Base-by-base conservation (phyloP, 2,329 filamentous ascomycete species). In the Fusarium sambucinum region DNA sequence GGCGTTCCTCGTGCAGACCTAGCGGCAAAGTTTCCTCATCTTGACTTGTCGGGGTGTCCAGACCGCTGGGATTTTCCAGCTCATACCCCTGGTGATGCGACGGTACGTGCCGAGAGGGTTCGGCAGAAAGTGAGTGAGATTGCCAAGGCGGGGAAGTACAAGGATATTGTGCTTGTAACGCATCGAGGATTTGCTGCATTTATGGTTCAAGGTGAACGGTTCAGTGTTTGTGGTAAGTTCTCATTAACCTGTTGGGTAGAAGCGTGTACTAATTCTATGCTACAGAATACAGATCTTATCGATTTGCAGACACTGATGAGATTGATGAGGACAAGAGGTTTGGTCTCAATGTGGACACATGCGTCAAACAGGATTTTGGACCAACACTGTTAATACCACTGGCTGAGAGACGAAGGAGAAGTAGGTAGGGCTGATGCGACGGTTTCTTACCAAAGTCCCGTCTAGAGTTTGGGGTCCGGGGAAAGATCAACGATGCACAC, bases 101-200 rank as follows among this genome's bases (percentile, higher is more conserved):
- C 63, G 16, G 61, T 30, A 13, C 60, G 71, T 16, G 71, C 71
- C 16, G 69, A 71, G 27, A 65, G 63, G 30, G 65, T 74, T 21
- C 55, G 71, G 6, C 47, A 40, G 3, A 60, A 56, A 3, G 50
- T 74, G 13, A 63, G 17, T 5, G 48, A 35, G 3, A 42, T 61
- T 29, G 61, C 69, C 2, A 29, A 9, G 10, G 35, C 32, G 13
- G 59, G 64, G 27, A 35, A 29, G 5, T 70, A 73, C 51, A 60
- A 57, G 6, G 63, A 74, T 6, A 68, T 74, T 11, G 13, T 63
- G 17, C 16, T 74, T 2, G 48, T 73, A 9, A 68, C 63, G 2
- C 71, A 73, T 35, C 62, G 69, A 6, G 69, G 65, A 3, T 62
- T 73, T 13, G 66, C 70, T 29, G 71, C 71, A 0, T 74, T 64